Evolutionary conservation across 2,329 filamentous ascomycete genomes (phyloP).

Genomic region (Aspergillus hiratsukae): DNA sequence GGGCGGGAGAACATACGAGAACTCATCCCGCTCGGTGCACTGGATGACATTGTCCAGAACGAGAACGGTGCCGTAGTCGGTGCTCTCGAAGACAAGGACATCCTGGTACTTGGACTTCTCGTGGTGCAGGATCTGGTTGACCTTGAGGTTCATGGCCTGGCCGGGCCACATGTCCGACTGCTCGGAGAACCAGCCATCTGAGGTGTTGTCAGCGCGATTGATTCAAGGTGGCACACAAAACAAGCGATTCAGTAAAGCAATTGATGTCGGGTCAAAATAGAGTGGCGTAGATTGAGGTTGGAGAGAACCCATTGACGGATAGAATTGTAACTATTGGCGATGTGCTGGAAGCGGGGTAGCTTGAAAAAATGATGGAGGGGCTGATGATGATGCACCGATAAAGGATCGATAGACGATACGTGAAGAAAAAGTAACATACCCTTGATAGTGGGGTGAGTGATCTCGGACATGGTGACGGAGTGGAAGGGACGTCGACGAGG

Average conservation of each 20-base stretch:
- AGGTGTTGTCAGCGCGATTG: constrained; percentile 8
- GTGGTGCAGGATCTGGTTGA: constrained; percentile 97
- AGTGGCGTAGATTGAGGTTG: not conserved
- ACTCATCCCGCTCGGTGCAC: constrained; percentile 97
- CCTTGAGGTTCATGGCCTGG: constrained; percentile 97
- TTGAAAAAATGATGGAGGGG: constrained; percentile 10
- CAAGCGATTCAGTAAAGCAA: not conserved
- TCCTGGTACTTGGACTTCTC: constrained; percentile 99
- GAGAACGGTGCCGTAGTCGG: constrained; percentile 90
- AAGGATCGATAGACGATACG: not conserved
- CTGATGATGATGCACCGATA: constrained; percentile 1
- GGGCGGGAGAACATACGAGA: constrained; percentile 57
- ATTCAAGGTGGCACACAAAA: not conserved
- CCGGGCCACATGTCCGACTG: constrained; percentile 99
- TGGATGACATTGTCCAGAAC: constrained; percentile 99
- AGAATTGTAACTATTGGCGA: not conserved
- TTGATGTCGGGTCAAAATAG: not conserved
- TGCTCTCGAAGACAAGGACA: constrained; percentile 97
- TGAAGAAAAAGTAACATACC: constrained; percentile 45
- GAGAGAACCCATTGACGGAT: not conserved
- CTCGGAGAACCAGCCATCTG: constrained; percentile 99
- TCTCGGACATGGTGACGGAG: constrained; percentile 58
- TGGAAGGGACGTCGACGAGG: constrained; percentile 15
- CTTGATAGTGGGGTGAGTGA: constrained; percentile 73
- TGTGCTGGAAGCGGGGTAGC: constrained; percentile 1